phyloP scores from a whole-genome alignment of 106 monocot species.

The Apostasia shenzhenica region DNA sequence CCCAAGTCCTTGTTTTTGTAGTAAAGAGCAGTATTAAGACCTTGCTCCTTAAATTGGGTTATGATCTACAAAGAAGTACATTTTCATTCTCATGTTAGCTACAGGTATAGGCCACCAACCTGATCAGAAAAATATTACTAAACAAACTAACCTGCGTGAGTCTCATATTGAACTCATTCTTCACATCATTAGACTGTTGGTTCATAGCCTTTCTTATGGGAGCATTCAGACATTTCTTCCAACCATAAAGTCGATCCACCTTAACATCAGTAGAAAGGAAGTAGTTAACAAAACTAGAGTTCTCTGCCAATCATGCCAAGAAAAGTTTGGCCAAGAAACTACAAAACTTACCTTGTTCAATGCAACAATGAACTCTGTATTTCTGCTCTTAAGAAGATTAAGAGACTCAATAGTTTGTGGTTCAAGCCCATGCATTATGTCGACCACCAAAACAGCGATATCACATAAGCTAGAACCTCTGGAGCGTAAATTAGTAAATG shows the following conservation, averaged over 20 bases:
- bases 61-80: slow-evolving; percentile 46
- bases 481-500: slow-evolving; percentile 85
- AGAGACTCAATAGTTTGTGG: slow-evolving; percentile 96
- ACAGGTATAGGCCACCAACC: neutral
- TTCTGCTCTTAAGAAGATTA: slow-evolving; percentile 68
- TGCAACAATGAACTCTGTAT: slow-evolving; percentile 94
- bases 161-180: slow-evolving; percentile 82
- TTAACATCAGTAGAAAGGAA: slow-evolving; percentile 16
- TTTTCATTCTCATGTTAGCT: neutral
- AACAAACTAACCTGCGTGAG: slow-evolving; percentile 48
- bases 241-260: slow-evolving; percentile 97
- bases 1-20: slow-evolving; percentile 97
- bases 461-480: slow-evolving; percentile 98
- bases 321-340: neutral
- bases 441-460: slow-evolving; percentile 94
- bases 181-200: slow-evolving; percentile 79
- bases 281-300: neutral
- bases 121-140: neutral
- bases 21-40: slow-evolving; percentile 88
- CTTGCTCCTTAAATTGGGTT: slow-evolving; percentile 83
- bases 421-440: slow-evolving; percentile 98
- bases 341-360: slow-evolving; percentile 73
- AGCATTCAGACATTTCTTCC: slow-evolving; percentile 69
- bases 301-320: neutral
- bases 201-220: slow-evolving; percentile 75